These are phyloP conservation scores for Eruca vesicaria DNA, from an alignment of 441 rosid genomes.

Conservation along the genomic window DNA sequence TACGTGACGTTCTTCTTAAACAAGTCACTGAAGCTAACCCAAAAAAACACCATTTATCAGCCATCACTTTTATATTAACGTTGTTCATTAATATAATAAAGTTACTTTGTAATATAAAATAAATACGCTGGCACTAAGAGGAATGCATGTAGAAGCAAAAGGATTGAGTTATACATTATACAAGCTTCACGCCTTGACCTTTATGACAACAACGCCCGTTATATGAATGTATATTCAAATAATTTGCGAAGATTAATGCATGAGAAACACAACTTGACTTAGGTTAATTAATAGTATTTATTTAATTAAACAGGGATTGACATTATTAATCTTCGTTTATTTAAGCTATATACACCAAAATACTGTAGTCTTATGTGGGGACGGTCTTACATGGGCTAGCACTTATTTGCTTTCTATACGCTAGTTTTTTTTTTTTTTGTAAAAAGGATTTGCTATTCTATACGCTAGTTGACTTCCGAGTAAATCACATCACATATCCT, in stretches of 20 bases:
- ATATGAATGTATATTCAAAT: not conserved
- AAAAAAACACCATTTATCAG: not conserved
- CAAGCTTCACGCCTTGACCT: not conserved
- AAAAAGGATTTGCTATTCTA: constrained; percentile 14
- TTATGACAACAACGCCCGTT: not conserved
- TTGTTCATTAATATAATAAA: not conserved
- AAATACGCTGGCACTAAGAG: no score
- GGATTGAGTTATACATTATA: not conserved
- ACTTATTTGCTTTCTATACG: constrained; percentile 11
- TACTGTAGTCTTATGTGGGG: constrained; percentile 38
- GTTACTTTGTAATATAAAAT: not conserved
- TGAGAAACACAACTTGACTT: constrained; percentile 23
- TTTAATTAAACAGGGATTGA: not conserved
- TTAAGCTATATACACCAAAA: constrained; percentile 14
- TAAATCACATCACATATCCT: not conserved
- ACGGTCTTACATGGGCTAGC: constrained; percentile 53
- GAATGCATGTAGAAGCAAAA: not conserved
- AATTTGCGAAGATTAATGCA: constrained; percentile 4
- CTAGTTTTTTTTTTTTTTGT: no score
- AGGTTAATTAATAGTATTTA: not conserved
- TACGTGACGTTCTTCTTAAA: not conserved
- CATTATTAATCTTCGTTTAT: constrained; percentile 5
- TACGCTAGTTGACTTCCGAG: constrained; percentile 52
- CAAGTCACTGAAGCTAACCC: not conserved
- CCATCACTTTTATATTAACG: not conserved